Evolutionary conservation across 352 stramenopile genomes (phyloP).

Genomic region (Phytophthora nicotianae): DNA sequence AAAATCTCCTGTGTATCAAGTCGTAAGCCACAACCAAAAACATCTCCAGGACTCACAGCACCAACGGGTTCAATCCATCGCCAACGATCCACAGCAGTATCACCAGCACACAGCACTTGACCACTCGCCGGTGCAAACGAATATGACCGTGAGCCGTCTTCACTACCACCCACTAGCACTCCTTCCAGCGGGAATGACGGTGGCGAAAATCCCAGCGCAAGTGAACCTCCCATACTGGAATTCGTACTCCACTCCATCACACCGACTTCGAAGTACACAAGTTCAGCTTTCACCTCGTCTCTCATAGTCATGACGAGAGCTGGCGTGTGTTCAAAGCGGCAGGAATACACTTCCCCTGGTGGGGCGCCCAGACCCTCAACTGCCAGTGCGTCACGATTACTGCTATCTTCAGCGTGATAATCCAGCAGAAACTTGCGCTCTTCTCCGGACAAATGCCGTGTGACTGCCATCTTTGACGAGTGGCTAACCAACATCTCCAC

Average conservation of each 20-base stretch:
- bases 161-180: slow-evolving; percentile 51
- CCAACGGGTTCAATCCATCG: slow-evolving; percentile 65
- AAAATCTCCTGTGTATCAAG: slow-evolving; percentile 86
- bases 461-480: slow-evolving; percentile 80
- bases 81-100: slow-evolving; percentile 67
- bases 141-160: slow-evolving; percentile 55
- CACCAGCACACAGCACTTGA: slow-evolving; percentile 62
- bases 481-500: slow-evolving; percentile 85
- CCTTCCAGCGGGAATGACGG: slow-evolving; percentile 76
- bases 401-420: slow-evolving; percentile 55
- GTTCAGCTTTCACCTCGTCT: slow-evolving; percentile 70
- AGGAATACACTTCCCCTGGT: slow-evolving; percentile 55
- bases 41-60: slow-evolving; percentile 57
- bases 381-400: slow-evolving; percentile 23
- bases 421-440: slow-evolving; percentile 81
- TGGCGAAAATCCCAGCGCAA: slow-evolving; percentile 72
- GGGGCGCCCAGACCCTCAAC: slow-evolving; percentile 24
- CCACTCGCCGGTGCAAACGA: slow-evolving; percentile 71
- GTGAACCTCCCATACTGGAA: slow-evolving; percentile 28
- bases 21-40: slow-evolving; percentile 80
- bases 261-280: slow-evolving; percentile 85
- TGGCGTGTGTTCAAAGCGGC: slow-evolving; percentile 82
- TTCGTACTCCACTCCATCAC: slow-evolving; percentile 63
- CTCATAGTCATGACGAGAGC: slow-evolving; percentile 75
- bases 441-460: slow-evolving; percentile 72